Conservation (phyloP, 2,329 filamentous ascomycete genomes). For the Fusarium brachygibbosum region DNA sequence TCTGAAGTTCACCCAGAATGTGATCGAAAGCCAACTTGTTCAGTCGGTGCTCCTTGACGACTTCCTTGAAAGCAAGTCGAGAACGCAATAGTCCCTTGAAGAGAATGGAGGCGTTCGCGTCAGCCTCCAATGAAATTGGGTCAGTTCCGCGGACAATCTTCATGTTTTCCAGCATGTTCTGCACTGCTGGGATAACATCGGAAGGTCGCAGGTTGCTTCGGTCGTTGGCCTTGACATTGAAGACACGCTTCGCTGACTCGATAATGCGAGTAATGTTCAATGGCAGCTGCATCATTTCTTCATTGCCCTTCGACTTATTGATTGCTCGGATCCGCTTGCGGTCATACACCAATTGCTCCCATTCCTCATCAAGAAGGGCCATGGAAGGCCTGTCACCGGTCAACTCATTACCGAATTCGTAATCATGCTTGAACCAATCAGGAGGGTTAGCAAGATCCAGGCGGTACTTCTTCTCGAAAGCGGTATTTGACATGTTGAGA, state of each 20-base stretch:
- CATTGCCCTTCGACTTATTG: conserved; percentile 76
- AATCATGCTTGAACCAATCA: conserved; percentile 71
- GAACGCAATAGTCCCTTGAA: conserved; percentile 95
- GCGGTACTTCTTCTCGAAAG: conserved; percentile 85
- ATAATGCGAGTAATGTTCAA: conserved; percentile 93
- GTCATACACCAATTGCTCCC: conserved; percentile 80
- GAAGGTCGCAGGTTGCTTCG: conserved; percentile 91
- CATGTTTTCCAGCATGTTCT: conserved; percentile 80
- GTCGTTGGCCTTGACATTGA: conserved; percentile 87
- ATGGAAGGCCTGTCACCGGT: conserved; percentile 90
- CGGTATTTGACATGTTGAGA: conserved; percentile 81
- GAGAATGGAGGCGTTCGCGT: conserved; percentile 87
- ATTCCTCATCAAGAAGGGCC: conserved; percentile 88
- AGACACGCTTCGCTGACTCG: conserved; percentile 88
- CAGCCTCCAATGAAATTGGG: conserved; percentile 84
- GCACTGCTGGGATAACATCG: conserved; percentile 86
- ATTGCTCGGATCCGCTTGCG: conserved; percentile 80
- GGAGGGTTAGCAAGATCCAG: conserved; percentile 75
- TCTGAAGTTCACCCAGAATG: conserved; percentile 90
- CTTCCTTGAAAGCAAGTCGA: conserved; percentile 89
- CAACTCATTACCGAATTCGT: conserved; percentile 87
- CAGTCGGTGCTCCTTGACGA: conserved; percentile 86
- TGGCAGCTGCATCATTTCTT: conserved; percentile 90
- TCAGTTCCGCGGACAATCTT: conserved; percentile 90
- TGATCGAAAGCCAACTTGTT: conserved; percentile 95